Conservation (phyloP, 1,139 yeast genomes). For the Zygoascus meyerae region DNA sequence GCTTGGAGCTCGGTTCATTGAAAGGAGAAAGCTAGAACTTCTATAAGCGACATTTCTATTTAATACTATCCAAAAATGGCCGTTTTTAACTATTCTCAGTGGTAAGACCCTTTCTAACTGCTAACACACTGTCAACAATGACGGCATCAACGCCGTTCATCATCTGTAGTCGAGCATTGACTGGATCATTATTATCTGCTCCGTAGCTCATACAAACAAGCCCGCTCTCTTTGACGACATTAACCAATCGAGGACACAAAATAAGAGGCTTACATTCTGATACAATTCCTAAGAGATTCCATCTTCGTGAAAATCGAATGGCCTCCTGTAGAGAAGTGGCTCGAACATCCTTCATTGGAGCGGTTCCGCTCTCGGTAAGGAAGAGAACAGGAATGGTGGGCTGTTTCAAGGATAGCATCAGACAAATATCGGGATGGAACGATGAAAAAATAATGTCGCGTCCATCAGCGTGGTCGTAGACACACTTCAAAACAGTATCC, state of each 20-base stretch:
- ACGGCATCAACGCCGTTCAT: conserved; percentile 97
- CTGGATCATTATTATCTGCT: conserved; percentile 75
- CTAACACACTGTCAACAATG: conserved; percentile 89
- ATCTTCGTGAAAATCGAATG: conserved; percentile 80
- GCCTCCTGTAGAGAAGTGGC: conserved; percentile 89
- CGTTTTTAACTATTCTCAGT: background rate
- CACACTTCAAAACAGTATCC: conserved; percentile 67
- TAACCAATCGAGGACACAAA: conserved; percentile 80
- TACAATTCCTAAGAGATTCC: conserved; percentile 91
- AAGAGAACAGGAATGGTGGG: conserved; percentile 81
- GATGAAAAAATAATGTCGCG: conserved; percentile 88
- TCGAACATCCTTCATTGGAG: conserved; percentile 78
- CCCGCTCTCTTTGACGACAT: conserved; percentile 84
- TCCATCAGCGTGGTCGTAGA: conserved; percentile 72
- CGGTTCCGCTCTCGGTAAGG: conserved; percentile 83
- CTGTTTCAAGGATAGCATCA: conserved; percentile 80
- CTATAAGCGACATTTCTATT: too few species aligned
- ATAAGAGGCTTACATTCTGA: conserved; percentile 83
- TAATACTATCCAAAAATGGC: too few species aligned
- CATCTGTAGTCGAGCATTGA: conserved; percentile 78
- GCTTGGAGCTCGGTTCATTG: too few species aligned
- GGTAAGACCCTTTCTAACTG: conserved; percentile 68
- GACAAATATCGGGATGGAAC: conserved; percentile 91
- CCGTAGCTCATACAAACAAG: conserved; percentile 95
- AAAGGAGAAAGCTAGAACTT: too few species aligned